phyloP scores from a whole-genome alignment of 257 asterid genomes.

The Dorcoceras hygrometricum region DNA sequence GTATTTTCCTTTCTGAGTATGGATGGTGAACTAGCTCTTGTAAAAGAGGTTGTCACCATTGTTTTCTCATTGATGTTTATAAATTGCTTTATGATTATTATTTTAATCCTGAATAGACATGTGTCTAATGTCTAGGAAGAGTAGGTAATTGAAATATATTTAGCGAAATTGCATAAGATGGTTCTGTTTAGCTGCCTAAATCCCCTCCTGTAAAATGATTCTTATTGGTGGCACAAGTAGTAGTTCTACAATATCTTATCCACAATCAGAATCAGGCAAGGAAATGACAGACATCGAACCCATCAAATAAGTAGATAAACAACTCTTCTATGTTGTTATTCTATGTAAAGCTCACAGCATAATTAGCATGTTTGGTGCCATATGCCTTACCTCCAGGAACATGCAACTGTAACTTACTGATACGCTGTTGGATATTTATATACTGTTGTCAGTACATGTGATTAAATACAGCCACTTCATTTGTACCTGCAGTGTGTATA shows the following conservation, averaged over 20 bases:
- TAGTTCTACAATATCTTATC: background rate
- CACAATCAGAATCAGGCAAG: too few species aligned
- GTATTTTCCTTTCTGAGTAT: background rate
- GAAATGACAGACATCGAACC: background rate
- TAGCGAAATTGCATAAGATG: slow-evolving; percentile 12
- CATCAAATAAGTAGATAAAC: background rate
- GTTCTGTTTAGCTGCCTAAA: background rate
- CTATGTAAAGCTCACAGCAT: background rate
- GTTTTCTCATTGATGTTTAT: background rate
- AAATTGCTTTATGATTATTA: background rate
- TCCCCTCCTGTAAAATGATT: background rate
- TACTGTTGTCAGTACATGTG: background rate
- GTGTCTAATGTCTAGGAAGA: background rate
- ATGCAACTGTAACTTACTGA: background rate
- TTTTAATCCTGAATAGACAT: background rate
- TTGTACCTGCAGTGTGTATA: background rate
- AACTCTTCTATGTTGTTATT: background rate
- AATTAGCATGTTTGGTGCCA: background rate
- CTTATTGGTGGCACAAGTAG: background rate
- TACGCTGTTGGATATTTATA: too few species aligned
- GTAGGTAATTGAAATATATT: too few species aligned
- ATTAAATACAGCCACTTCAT: background rate
- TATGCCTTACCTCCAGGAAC: background rate
- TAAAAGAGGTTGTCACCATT: background rate
- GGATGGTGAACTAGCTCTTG: background rate